phyloP scores from a whole-genome alignment of 73 alveolate species.

The Tetrahymena thermophila region DNA sequence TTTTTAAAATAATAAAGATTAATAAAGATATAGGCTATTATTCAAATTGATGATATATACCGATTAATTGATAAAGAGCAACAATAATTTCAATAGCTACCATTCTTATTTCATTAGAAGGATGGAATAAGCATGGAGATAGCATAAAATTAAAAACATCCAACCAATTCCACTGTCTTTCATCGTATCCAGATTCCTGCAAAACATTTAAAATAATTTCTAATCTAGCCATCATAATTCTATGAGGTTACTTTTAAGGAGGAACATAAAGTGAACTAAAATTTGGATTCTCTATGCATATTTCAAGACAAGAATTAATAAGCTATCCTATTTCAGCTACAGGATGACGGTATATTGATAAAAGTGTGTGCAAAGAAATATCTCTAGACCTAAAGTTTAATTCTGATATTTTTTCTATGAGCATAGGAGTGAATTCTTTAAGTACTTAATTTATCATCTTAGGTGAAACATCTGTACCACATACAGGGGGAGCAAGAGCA shows the following conservation, averaged over 20 bases:
- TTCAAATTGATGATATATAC: slow-evolving; percentile 10
- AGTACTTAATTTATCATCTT: slow-evolving; percentile 72
- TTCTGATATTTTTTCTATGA: slow-evolving; percentile 84
- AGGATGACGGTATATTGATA: slow-evolving; percentile 87
- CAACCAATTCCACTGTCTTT: slow-evolving; percentile 81
- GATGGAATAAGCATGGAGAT: slow-evolving; percentile 83
- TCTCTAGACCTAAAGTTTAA: slow-evolving; percentile 92
- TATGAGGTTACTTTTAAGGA: slow-evolving; percentile 90
- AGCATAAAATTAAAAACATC: slow-evolving; percentile 73
- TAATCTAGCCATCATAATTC: slow-evolving; percentile 82
- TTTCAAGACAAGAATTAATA: slow-evolving; percentile 51
- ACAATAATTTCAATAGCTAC: slow-evolving; percentile 78
- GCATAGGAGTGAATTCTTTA: slow-evolving; percentile 76
- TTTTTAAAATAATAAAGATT: background rate
- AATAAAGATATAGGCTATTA: slow-evolving; percentile 25
- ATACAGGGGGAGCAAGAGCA: slow-evolving; percentile 89
- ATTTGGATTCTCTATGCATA: slow-evolving; percentile 84
- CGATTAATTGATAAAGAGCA: slow-evolving; percentile 77
- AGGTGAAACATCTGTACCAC: slow-evolving; percentile 92
- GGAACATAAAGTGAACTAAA: slow-evolving; percentile 69
- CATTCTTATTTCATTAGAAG: slow-evolving; percentile 80
- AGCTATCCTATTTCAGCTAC: slow-evolving; percentile 78
- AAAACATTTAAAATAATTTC: slow-evolving; percentile 78
- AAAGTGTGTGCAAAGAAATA: slow-evolving; percentile 68
- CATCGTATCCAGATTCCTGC: slow-evolving; percentile 86